Base-by-base conservation (phyloP, 106 monocot genomes). In the Ottelia alismoides region DNA sequence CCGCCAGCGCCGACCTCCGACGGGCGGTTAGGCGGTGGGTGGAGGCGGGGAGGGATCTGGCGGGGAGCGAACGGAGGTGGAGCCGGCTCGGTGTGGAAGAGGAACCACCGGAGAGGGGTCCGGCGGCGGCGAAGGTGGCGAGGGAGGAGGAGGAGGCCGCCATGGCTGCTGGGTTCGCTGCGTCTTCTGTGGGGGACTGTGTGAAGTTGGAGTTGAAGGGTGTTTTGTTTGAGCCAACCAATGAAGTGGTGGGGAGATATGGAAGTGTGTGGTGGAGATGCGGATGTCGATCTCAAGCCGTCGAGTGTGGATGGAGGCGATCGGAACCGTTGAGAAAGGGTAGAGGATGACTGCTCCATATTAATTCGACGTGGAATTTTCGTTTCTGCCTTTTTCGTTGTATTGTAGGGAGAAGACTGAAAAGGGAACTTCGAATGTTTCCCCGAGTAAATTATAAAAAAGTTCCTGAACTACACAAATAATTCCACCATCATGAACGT, bases 81-180 rank as follows among this genome's bases (percentile, higher is more conserved):
- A 60, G 25, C 56, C 27, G 66, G 35, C 54, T 25, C 14, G 67
- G 23, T 11, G 29, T 28, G 11, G 56, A 3, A 45, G 30, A 11
- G 14, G 30, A 47, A 22, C 27, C 32, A 45, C 63, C 58, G 65
- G 70, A 18, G 50, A 77, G 25, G 53, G 67, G 60, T 27, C 78
- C 65, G 53, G 63, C 57, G 19, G 73, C 51, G 30, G 72, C 49
- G 20, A 82, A 67, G 22, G 68, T 78, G 48, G 70, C 70, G 40
- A 72, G 32, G 57, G 75, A 25, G 31, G 80, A 66, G 19, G 85
- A 72, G 19, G 77, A 49, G 7, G 85, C 65, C 25, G 92, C 82
- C 75, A 76, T 76, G 26, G 61, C 26, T 51, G 29, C 35, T 28
- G 24, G 26, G 21, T 21, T 22, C 20, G 22, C 11, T 22, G 25